phyloP scores from a whole-genome alignment of 1,284 basidiomycete genomes.

The Ustilago vetiveriae region DNA sequence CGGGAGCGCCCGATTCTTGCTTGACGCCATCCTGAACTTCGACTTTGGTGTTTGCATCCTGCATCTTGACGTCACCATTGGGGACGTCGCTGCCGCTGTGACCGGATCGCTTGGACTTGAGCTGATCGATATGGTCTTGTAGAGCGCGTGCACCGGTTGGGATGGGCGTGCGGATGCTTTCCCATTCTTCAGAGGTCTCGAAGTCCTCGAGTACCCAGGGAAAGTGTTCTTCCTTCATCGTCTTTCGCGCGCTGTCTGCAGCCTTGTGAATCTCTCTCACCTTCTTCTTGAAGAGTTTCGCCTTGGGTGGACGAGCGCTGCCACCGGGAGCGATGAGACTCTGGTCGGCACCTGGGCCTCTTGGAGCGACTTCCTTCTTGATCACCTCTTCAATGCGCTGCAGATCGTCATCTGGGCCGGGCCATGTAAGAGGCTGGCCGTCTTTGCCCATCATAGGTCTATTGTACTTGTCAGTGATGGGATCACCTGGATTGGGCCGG shows the following conservation, averaged over 20 bases:
- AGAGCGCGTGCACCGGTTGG: conserved; percentile 56
- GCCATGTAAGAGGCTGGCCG: conserved; percentile 55
- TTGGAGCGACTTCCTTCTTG: conserved; percentile 33
- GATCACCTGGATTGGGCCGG: conserved; percentile 57
- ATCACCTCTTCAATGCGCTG: conserved; percentile 48
- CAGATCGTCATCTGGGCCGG: conserved; percentile 48
- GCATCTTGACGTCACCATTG: conserved; percentile 33
- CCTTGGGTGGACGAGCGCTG: conserved; percentile 38
- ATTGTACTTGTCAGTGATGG: conserved; percentile 58
- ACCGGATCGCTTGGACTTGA: conserved; percentile 26
- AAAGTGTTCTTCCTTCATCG: conserved; percentile 62
- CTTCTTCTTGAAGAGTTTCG: conserved; percentile 61
- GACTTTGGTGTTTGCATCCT: conserved; percentile 11
- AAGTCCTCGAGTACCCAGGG: conserved; percentile 67
- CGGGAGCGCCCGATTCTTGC: conserved; percentile 19
- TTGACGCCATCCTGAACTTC: conserved; percentile 31
- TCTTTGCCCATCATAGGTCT: conserved; percentile 55
- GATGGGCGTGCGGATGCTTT: conserved; percentile 51
- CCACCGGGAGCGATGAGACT: conserved; percentile 50
- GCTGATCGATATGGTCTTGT: conserved; percentile 41
- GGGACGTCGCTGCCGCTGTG: conserved; percentile 13
- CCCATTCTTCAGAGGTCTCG: conserved; percentile 64
- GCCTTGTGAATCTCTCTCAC: conserved; percentile 65
- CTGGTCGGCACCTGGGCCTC: conserved; percentile 44
- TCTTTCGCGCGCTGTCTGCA: conserved; percentile 57